A percentile compares a stretch with the other conserved stretches of the same genome.
phyloP scores from a whole-genome alignment of 371 early-diverging fungal species.

The Circinella minor region DNA sequence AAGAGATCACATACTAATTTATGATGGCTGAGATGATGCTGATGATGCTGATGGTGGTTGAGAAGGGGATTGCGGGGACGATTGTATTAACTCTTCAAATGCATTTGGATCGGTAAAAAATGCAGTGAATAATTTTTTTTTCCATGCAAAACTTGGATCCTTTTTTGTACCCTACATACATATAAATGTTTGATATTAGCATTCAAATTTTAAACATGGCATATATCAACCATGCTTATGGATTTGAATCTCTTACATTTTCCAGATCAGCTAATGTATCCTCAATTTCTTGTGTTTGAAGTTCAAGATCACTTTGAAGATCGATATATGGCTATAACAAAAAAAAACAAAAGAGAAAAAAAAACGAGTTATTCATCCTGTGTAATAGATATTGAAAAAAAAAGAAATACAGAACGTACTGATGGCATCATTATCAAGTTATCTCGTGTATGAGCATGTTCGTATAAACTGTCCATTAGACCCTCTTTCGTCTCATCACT shows the following conservation, averaged over 20 bases:
- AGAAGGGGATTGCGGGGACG: too few relatives aligned
- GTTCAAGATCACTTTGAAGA: slow-evolving; percentile 9
- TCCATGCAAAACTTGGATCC: slow-evolving; percentile 12
- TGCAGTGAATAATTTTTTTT: slow-evolving; percentile 20
- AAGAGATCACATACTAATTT: background rate
- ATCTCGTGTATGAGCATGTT: slow-evolving; percentile 8
- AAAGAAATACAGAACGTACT: slow-evolving; percentile 1
- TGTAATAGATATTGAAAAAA: background rate
- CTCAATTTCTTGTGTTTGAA: background rate
- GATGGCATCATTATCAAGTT: slow-evolving; percentile 10
- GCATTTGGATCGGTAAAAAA: slow-evolving; percentile 29
- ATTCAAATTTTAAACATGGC: background rate
- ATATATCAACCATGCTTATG: background rate
- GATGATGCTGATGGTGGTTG: too few relatives aligned
- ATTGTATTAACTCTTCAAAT: slow-evolving; percentile 19
- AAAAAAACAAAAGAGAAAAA: background rate
- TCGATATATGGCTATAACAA: slow-evolving; percentile 13
- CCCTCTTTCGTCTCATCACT: slow-evolving; percentile 13
- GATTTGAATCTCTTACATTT: background rate
- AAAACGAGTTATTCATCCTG: background rate
- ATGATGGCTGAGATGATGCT: background rate
- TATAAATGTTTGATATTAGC: background rate
- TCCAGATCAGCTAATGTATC: slow-evolving; percentile 8
- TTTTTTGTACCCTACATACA: slow-evolving; percentile 3
- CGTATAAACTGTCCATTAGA: background rate